These are phyloP conservation scores for Iris macrosiphon DNA, from an alignment of 106 monocot species.

Conservation along the genomic window DNA sequence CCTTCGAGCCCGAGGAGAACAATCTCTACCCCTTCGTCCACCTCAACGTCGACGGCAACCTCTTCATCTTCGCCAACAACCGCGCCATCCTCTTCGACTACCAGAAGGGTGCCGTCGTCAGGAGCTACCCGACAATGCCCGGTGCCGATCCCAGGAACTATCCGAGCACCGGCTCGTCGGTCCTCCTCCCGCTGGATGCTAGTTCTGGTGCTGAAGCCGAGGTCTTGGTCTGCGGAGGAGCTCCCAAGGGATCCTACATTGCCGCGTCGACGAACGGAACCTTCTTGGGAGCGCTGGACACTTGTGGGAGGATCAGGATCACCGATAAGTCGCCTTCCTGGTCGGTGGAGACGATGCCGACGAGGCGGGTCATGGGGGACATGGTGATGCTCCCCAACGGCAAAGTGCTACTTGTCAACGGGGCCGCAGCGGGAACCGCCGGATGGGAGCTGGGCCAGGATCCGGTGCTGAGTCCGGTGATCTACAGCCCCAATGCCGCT, in stretches of 20 bases:
- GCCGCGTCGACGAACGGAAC: neutral
- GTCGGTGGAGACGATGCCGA: constrained; percentile 15
- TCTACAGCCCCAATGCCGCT: constrained; percentile 11
- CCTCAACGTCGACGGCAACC: constrained; percentile 36
- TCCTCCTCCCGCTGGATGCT: constrained; percentile 22
- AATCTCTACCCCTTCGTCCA: constrained; percentile 62
- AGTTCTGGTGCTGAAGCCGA: constrained; percentile 20
- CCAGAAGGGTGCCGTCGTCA: constrained; percentile 10
- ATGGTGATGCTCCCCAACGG: constrained; percentile 55
- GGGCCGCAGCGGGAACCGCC: constrained; percentile 27
- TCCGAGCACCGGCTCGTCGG: constrained; percentile 54
- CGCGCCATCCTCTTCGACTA: constrained; percentile 32
- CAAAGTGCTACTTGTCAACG: constrained; percentile 45
- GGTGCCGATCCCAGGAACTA: constrained; percentile 38
- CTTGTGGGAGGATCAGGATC: constrained; percentile 5
- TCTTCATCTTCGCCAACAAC: constrained; percentile 64
- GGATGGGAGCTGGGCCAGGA: constrained; percentile 40
- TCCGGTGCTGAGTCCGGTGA: constrained; percentile 28
- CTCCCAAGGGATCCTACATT: constrained; percentile 12
- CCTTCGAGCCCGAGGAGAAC: constrained; percentile 20
- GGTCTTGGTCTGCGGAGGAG: constrained; percentile 45
- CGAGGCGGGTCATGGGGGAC: constrained; percentile 8
- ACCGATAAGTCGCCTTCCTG: constrained; percentile 6
- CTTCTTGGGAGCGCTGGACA: constrained; percentile 2
- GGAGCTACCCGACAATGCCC: constrained; percentile 29